A percentile compares a stretch with the other conserved stretches of the same genome.
Evolutionary conservation across 768 basidiomycete genomes (phyloP).

Genomic region (Trametes sanguinea): DNA sequence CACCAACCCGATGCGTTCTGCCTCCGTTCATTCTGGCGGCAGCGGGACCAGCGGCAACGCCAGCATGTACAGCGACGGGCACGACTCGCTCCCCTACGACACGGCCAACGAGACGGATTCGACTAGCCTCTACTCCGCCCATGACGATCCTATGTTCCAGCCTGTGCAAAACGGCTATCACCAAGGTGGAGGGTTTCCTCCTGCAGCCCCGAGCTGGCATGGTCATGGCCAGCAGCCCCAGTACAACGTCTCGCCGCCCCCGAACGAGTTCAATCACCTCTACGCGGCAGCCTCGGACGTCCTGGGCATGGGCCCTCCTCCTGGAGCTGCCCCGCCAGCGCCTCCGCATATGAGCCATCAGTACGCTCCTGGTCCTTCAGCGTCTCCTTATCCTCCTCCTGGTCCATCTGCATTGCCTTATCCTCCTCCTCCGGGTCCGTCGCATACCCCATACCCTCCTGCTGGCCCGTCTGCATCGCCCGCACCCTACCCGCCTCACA

Average conservation of each 20-base stretch:
- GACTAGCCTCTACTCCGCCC: constrained; percentile 37
- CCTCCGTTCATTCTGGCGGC: constrained; percentile 36
- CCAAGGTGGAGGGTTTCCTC: constrained; percentile 8
- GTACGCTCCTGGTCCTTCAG: constrained; percentile 14
- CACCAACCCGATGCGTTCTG: constrained; percentile 20
- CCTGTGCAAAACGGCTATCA: constrained; percentile 17
- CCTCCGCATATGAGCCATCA: constrained; percentile 24
- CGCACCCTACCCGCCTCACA: constrained; percentile 13
- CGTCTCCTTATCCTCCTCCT: constrained; percentile 17
- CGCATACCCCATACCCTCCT: constrained; percentile 16
- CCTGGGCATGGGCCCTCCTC: constrained; percentile 74
- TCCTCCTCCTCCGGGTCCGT: constrained; percentile 18
- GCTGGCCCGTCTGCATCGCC: constrained; percentile 14
- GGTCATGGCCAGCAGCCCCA: constrained; percentile 18
- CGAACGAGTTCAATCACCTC: constrained; percentile 52
- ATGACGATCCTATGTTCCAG: constrained; percentile 36
- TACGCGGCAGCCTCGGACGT: constrained; percentile 81
- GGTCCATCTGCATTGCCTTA: constrained; percentile 10
- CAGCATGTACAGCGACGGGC: constrained; percentile 32
- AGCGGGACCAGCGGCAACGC: constrained; percentile 36
- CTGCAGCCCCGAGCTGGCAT: constrained; percentile 17
- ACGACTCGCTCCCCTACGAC: constrained; percentile 25
- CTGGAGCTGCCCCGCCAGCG: constrained; percentile 32
- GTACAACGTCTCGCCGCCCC: constrained; percentile 18
- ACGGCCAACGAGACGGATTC: constrained; percentile 39